phyloP scores from a whole-genome alignment of 345 rosid species.

The Hibiscus mutabilis region DNA sequence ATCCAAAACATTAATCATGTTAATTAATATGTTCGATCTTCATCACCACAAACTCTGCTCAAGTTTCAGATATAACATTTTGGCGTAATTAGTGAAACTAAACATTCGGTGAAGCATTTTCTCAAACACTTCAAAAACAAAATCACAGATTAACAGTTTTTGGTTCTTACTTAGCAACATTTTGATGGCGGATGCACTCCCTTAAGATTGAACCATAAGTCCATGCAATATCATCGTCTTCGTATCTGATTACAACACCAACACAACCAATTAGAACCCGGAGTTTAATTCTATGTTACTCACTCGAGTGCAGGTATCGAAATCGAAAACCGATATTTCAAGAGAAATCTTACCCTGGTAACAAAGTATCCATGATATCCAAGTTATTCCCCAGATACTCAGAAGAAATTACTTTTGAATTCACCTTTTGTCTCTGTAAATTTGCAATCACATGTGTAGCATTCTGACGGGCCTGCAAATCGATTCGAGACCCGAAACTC shows the following conservation, averaged over 20 bases:
- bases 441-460: slow-evolving; percentile 38
- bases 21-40: neutral
- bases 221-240: slow-evolving; percentile 33
- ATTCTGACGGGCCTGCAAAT: slow-evolving; percentile 34
- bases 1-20: too few species aligned
- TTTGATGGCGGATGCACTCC: slow-evolving; percentile 47
- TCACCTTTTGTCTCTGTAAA: slow-evolving; percentile 43
- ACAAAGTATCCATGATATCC: slow-evolving; percentile 36
- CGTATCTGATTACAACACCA: slow-evolving; percentile 23
- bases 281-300: too few species aligned
- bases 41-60: neutral
- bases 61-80: neutral
- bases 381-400: slow-evolving; percentile 34
- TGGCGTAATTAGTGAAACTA: neutral
- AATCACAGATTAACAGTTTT: neutral
- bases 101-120: neutral
- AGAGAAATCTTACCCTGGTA: slow-evolving; percentile 27
- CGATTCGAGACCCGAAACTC: neutral
- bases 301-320: too few species aligned
- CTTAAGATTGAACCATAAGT: slow-evolving; percentile 40
- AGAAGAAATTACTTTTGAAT: slow-evolving; percentile 28
- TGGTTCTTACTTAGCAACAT: slow-evolving; percentile 31
- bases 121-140: neutral
- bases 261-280: neutral
- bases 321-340: neutral